Percentiles rank a stretch among this genome's conserved stretches.
Conservation (phyloP, 228 moss, liverwort and hornwort species). For the Sphagnum magellanicum region DNA sequence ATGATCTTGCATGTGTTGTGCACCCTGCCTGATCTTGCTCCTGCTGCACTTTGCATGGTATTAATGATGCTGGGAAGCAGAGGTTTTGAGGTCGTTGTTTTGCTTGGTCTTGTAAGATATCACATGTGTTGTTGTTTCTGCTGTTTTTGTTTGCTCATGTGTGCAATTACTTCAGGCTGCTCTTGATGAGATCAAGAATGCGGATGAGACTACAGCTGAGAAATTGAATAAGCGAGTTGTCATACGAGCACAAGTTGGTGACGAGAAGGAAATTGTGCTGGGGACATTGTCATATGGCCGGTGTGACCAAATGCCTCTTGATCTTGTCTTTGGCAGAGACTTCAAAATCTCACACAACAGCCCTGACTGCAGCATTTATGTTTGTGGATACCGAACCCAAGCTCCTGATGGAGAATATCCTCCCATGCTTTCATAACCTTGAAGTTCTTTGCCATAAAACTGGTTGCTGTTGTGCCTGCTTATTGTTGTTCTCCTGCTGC, state of each 20-base stretch:
- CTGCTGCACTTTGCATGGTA: too few relatives aligned
- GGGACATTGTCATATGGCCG: slow-evolving; percentile 71
- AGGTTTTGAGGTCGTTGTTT: too few relatives aligned
- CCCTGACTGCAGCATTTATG: slow-evolving; percentile 57
- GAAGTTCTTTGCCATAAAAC: not conserved
- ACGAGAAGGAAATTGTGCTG: slow-evolving; percentile 55
- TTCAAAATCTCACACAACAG: slow-evolving; percentile 72
- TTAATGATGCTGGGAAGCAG: too few relatives aligned
- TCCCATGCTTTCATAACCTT: not conserved
- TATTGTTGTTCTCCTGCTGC: not conserved
- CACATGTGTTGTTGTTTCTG: too few relatives aligned
- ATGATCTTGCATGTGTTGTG: too few relatives aligned
- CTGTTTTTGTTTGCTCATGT: too few relatives aligned
- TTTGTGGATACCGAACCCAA: slow-evolving; percentile 84
- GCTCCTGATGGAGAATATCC: slow-evolving; percentile 31
- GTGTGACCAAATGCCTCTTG: slow-evolving; percentile 88
- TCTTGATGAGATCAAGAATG: slow-evolving; percentile 52
- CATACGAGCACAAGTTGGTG: slow-evolving; percentile 55
- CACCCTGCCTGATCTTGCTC: too few relatives aligned
- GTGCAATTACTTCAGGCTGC: slow-evolving; percentile 46
- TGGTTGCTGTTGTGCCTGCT: not conserved
- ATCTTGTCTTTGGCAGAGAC: slow-evolving; percentile 85
- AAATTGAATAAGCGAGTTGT: slow-evolving; percentile 64
- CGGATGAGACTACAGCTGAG: slow-evolving; percentile 9
- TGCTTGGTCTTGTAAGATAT: too few relatives aligned